Base-by-base conservation (phyloP, 805 yeast species). In the Aciculoconidium aculeatum region DNA sequence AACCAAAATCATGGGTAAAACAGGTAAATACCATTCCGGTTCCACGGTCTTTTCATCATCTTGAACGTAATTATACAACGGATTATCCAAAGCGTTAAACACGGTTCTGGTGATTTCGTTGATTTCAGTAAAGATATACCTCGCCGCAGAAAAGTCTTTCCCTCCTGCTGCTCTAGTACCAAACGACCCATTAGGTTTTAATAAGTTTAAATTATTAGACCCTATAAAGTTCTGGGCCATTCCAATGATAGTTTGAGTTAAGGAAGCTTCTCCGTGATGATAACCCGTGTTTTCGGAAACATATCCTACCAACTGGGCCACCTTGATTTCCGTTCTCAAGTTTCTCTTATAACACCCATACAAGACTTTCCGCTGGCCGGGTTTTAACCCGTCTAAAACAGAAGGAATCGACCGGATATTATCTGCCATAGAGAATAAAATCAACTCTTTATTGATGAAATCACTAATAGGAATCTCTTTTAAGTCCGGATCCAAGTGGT, bases 151-250 rank as follows among this genome's bases (percentile, higher is more conserved):
- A 10, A 88, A 92, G 65, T 92, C 98, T 55, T 92, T 92, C 65
- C 98, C 98, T 57, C 98, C 98, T 15, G 85, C 70, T 15, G 92
- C 88, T 60, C 98, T 77, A 1, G 96, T 79, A 71, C 98, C 98
- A 53, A 92, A 92, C 18, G 86, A 80, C 68, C 98, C 98, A 53
- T 81, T 83, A 26, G 98, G 98, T 51, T 76, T 70, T 45, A 92
- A 63, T 30, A 86, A 49, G 53, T 92, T 82, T 44, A 92, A 60
- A 49, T 92, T 92, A 49, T 92, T 92, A 6, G 95, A 70, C 7
- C 98, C 98, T 27, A 90, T 80, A 50, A 84, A 92, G 54, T 86
- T 87, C 54, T 92, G 98, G 1, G 98, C 98, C 51, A 92, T 61
- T 5, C 95, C 94, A 47, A 92, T 75, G 51, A 92, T 88, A 0